Base-by-base conservation (phyloP, 495 filamentous ascomycete genomes). In the Penicillium crystallinum region DNA sequence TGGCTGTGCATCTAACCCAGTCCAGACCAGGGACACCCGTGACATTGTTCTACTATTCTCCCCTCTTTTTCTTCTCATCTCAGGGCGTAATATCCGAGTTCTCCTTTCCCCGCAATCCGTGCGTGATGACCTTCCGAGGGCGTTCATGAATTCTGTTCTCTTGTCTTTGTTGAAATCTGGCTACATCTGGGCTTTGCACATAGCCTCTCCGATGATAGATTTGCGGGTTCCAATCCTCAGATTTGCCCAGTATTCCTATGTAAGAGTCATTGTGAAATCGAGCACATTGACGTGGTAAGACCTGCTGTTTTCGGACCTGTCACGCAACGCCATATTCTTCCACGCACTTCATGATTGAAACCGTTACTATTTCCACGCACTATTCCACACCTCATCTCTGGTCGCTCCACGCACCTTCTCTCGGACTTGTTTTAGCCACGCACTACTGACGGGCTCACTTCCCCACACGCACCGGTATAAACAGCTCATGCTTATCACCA, bases 21-120 rank as follows among this genome's bases (percentile, higher is more conserved):
- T 17, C 9, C 40, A n/a, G 15, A 42, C 27, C 39, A 42, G 19
- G 23, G 45, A 21, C 19, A 21, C 48, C 40, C 48, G 48, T 50
- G 48, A 50, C 48, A 50, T 50, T 29, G 14, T 27, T 36, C 34
- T 31, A 15, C 21, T 40, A 12, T 9, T 18, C 27, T 50, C 37
- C 48, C 36, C 37, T 42, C n/a, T 18, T 43, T 30, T 30, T 14
- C 1, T 27, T 25, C 14, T 23, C 37, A 39, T 41, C 38, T 14
- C n/a, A 17, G 34, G 5, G 4, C n/a, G 34, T 36, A 15, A 7
- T 10, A 19, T 21, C 35, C 37, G 11, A 12, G 22, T 42, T 27
- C 23, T 21, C 23, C 0, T 41, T 27, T 17, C 39, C 40, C 25
- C 40, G 40, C 25, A 43, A 18, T 43, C 23, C 18, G 7, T 43